phyloP scores from a whole-genome alignment of 2,329 filamentous ascomycete genomes.

The Fusarium tanahbumbuense region DNA sequence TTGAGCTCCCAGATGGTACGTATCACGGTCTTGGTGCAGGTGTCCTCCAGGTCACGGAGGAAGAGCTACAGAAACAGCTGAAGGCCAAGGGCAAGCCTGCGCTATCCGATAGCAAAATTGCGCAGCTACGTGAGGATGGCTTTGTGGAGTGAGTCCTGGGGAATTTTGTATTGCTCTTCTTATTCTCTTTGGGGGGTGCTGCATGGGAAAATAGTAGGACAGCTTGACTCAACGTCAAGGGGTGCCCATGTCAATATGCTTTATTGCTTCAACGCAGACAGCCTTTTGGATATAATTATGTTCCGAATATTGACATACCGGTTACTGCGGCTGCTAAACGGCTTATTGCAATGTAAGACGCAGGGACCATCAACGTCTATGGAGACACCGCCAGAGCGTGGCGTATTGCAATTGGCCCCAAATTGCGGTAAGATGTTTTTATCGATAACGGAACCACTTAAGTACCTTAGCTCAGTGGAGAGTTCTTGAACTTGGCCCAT shows the following conservation, averaged over 20 bases:
- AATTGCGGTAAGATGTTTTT: background rate
- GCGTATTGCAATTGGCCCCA: background rate
- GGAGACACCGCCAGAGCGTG: background rate
- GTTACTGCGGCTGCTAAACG: background rate
- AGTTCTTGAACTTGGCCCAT: background rate
- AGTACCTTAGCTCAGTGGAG: background rate
- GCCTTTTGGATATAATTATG: rapidly evolving
- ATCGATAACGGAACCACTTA: background rate
- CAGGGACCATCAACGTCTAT: background rate
- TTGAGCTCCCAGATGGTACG: background rate
- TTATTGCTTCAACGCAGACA: background rate
- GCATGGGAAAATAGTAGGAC: background rate
- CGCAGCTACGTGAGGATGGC: background rate
- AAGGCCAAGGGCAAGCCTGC: background rate
- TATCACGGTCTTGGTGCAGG: background rate
- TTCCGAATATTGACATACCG: background rate
- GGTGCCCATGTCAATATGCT: background rate
- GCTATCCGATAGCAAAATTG: background rate
- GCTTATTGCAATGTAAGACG: background rate
- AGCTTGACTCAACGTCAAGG: background rate
- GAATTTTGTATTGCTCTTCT: rapidly evolving
- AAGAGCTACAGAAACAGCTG: background rate
- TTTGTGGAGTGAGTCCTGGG: background rate
- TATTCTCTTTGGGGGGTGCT: rapidly evolving
- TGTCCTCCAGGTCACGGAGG: background rate